phyloP scores from a whole-genome alignment of 441 rosid genomes.

The Bocquillonia castaneifolia region DNA sequence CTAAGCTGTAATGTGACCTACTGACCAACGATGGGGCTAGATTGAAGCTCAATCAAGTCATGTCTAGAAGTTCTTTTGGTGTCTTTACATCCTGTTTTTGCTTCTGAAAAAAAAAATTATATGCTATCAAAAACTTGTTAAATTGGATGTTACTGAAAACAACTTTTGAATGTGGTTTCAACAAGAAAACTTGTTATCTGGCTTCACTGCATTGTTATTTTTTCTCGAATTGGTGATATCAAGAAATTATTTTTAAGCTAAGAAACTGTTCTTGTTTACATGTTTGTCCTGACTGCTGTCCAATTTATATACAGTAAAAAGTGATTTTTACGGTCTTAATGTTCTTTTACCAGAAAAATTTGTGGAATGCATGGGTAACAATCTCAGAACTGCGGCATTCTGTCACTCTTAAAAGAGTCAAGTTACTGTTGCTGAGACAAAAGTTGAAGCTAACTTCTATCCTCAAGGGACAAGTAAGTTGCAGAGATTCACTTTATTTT shows the following conservation, averaged over 20 bases:
- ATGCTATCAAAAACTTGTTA: neutral
- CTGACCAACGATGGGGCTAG: neutral
- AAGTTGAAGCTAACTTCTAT: constrained; percentile 62
- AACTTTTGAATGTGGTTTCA: neutral
- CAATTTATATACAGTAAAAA: neutral
- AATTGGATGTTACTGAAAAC: neutral
- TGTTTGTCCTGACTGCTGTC: neutral
- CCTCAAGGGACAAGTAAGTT: constrained; percentile 69
- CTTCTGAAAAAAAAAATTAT: neutral
- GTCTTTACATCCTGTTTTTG: neutral
- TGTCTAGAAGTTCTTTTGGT: neutral
- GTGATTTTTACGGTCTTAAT: constrained; percentile 13
- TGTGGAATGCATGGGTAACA: constrained; percentile 61
- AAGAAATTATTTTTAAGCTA: constrained; percentile 1
- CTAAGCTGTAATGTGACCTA: neutral
- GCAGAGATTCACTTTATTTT: constrained; percentile 9
- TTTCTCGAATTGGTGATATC: constrained; percentile 9
- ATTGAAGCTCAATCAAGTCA: neutral
- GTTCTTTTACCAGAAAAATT: constrained; percentile 47
- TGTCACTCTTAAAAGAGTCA: constrained; percentile 59
- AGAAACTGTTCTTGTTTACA: neutral
- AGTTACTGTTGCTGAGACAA: constrained; percentile 60
- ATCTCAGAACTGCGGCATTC: constrained; percentile 68
- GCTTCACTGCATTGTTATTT: too few species aligned
- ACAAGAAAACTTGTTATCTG: too few species aligned